Base-by-base conservation (phyloP, 2,329 filamentous ascomycete species). In the Talaromyces sp. region DNA sequence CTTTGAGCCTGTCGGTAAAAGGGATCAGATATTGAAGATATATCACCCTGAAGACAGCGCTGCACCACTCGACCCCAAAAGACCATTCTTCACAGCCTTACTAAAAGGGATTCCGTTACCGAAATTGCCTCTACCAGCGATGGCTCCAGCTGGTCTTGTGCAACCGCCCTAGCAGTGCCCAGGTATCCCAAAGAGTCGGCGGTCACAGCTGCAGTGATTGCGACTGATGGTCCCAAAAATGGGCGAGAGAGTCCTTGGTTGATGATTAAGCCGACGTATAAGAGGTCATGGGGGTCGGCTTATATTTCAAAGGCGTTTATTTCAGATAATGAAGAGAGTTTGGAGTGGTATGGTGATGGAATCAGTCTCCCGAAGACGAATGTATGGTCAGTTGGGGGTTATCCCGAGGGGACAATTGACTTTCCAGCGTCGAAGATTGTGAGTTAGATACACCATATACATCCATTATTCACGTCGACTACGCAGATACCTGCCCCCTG, bases 341-440 rank as follows among this genome's bases (percentile, higher is more conserved):
- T 62, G 15, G 60, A 62, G 11, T n/a, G 25, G 25, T 62, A 38
- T 11, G 34, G 60, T 31, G 60, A 62, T 43, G 60, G 60, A 13
- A 19, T 54, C n/a, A 34, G 45, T 27, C 7, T 62, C 7, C 47
- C 60, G 4, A 51, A 40, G 22, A 62, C 54, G 47, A 54, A 29
- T 6, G 36, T 43, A 2, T 38, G 29, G 36, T 27, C 60, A 1
- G 17, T 31, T 40, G 47, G 60, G 7, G n/a, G 2, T 29, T 62
- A 40, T 54, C 54, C 54, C 17, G 31, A 43, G 22, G 19, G 59
- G 17, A 17, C 5, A 0, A 62, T 62, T 31, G n/a, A 38, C 3
- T 62, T 62, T 53, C 25, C 40, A 1, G 34, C 40, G 19, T 27
- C 60, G 2, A 25, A 31, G 31, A 40, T 31, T 5, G 59, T 61